phyloP scores from a whole-genome alignment of 148 eudicot species.

The Dianthus caryophyllus region DNA sequence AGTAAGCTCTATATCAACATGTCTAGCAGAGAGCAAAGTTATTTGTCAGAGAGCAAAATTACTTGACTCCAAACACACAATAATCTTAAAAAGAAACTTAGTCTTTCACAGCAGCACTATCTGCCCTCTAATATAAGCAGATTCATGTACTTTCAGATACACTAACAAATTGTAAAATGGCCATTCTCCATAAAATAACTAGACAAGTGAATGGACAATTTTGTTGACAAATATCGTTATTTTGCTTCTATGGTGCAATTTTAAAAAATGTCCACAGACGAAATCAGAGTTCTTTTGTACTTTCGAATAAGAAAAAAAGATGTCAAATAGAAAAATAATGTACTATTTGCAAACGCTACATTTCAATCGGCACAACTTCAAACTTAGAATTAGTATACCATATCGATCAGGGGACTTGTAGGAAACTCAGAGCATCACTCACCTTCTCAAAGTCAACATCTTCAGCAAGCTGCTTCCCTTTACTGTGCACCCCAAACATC shows the following conservation, averaged over 20 bases:
- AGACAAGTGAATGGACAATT: not conserved
- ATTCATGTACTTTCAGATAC: no score
- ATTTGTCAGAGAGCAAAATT: no score
- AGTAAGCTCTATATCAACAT: slow-evolving; percentile 6
- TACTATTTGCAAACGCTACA: not conserved
- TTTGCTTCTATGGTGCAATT: not conserved
- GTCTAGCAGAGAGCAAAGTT: not conserved
- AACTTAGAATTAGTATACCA: not conserved
- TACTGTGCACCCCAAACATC: slow-evolving; percentile 82
- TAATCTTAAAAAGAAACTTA: no score
- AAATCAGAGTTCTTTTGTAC: not conserved
- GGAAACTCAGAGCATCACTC: slow-evolving; percentile 6
- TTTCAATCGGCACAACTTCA: not conserved
- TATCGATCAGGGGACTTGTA: not conserved
- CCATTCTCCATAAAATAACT: no score
- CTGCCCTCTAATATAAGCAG: no score
- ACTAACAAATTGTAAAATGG: no score
- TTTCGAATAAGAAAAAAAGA: not conserved
- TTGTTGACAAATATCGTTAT: not conserved
- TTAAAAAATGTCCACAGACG: not conserved
- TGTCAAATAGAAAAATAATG: not conserved
- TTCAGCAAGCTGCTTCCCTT: slow-evolving; percentile 72
- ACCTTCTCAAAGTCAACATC: slow-evolving; percentile 86
- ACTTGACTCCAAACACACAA: no score
- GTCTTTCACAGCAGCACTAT: no score